Percentiles rank a stretch among this genome's conserved stretches.
Evolutionary conservation across 208 protist species (phyloP).

Genomic region (Leishmania braziliensis): DNA sequence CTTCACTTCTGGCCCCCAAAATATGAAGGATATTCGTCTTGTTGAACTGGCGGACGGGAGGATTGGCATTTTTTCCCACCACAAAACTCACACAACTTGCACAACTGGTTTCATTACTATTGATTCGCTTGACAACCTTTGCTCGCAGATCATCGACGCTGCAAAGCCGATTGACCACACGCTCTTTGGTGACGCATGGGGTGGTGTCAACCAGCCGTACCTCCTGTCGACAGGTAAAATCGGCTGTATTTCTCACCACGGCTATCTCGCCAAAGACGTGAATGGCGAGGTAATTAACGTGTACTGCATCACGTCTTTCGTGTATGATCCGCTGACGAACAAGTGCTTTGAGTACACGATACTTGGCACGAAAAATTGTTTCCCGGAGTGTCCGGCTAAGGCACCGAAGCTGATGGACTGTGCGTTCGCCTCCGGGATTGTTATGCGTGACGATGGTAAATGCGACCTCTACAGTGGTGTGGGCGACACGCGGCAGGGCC

Average conservation of each 20-base stretch:
- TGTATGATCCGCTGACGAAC: slow-evolving; percentile 53
- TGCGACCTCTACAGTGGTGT: slow-evolving; percentile 74
- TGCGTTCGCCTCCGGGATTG: slow-evolving; percentile 63
- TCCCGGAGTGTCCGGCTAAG: slow-evolving; percentile 60
- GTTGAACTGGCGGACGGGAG: slow-evolving; percentile 44
- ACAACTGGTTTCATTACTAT: slow-evolving; percentile 58
- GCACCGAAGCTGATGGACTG: slow-evolving; percentile 61
- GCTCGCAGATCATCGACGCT: slow-evolving; percentile 43
- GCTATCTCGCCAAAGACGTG: slow-evolving; percentile 45
- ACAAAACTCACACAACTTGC: slow-evolving; percentile 49
- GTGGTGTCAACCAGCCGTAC: slow-evolving; percentile 66
- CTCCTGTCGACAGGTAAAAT: slow-evolving; percentile 50
- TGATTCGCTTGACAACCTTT: slow-evolving; percentile 49
- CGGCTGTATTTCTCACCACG: slow-evolving; percentile 68
- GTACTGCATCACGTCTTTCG: slow-evolving; percentile 69
- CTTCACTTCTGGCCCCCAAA: slow-evolving; percentile 57
- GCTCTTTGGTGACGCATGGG: slow-evolving; percentile 66
- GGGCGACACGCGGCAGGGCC: slow-evolving; percentile 63
- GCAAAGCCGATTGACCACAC: slow-evolving; percentile 62
- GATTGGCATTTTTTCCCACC: slow-evolving; percentile 64
- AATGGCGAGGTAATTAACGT: slow-evolving; percentile 46
- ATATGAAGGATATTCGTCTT: slow-evolving; percentile 71
- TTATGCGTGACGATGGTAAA: slow-evolving; percentile 69
- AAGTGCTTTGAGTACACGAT: slow-evolving; percentile 61
- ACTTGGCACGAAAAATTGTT: slow-evolving; percentile 64